A percentile compares a stretch with the other conserved stretches of the same genome.
These are phyloP conservation scores for Geotrichum bryndzae DNA, from an alignment of 1,139 yeast species.

Conservation along the genomic window DNA sequence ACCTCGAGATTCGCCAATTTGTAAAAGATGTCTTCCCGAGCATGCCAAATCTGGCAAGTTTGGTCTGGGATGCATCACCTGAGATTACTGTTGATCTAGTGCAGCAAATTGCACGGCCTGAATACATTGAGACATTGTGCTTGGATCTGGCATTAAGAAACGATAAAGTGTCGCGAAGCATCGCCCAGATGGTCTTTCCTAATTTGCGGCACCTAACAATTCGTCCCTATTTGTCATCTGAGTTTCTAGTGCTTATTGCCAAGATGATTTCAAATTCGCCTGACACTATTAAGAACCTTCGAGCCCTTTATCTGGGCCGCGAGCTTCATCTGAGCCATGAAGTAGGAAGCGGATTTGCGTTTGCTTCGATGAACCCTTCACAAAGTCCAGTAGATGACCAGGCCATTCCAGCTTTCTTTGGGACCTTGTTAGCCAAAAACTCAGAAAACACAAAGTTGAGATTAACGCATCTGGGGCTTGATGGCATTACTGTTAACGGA, in stretches of 20 bases:
- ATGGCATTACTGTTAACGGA: slow-evolving; percentile 21
- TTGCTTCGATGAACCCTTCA: slow-evolving; percentile 21
- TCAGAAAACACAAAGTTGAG: slow-evolving; percentile 5
- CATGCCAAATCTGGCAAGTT: slow-evolving; percentile 20
- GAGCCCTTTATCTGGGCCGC: slow-evolving; percentile 21
- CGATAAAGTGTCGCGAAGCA: slow-evolving; percentile 16
- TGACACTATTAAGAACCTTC: slow-evolving; percentile 15
- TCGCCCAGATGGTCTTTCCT: slow-evolving; percentile 18
- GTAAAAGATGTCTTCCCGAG: slow-evolving; percentile 20
- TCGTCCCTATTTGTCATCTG: slow-evolving; percentile 21
- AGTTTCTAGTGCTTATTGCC: slow-evolving; percentile 20
- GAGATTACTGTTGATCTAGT: slow-evolving; percentile 24
- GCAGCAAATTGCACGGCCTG: slow-evolving; percentile 14
- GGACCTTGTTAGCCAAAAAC: slow-evolving; percentile 12
- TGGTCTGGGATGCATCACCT: slow-evolving; percentile 25
- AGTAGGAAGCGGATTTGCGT: slow-evolving; percentile 26
- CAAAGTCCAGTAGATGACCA: slow-evolving; percentile 14
- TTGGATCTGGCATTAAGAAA: slow-evolving; percentile 22
- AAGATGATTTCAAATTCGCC: slow-evolving; percentile 20
- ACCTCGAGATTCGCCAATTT: slow-evolving; percentile 21
- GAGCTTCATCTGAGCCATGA: slow-evolving; percentile 18
- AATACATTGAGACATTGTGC: slow-evolving; percentile 17
- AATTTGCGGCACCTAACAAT: slow-evolving; percentile 20
- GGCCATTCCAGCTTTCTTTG: slow-evolving; percentile 20
- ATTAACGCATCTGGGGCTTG: slow-evolving; percentile 21